These are phyloP conservation scores for Pyrus pyrifolia DNA, from an alignment of 306 rosid species.

Conservation along the genomic window DNA sequence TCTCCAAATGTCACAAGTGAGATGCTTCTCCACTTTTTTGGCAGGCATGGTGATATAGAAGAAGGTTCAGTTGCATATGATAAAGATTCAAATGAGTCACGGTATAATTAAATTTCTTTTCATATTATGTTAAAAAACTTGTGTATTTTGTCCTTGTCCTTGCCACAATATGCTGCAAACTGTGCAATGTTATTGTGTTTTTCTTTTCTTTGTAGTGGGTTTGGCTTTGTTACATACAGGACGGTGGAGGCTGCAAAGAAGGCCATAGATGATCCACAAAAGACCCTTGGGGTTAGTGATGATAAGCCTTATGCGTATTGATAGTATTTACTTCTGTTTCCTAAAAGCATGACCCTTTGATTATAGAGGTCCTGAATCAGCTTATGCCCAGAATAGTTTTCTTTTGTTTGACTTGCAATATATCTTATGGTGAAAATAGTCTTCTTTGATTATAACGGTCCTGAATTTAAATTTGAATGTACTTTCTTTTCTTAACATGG, in stretches of 20 bases:
- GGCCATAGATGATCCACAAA: conserved; percentile 66
- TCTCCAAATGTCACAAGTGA: conserved; percentile 70
- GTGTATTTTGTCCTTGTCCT: neutral
- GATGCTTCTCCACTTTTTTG: conserved; percentile 50
- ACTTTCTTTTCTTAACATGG: neutral
- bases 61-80: conserved; percentile 87
- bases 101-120: conserved; percentile 23
- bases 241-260: conserved; percentile 64
- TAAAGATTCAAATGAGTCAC: conserved; percentile 65
- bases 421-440: neutral
- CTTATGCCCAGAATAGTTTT: neutral
- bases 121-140: neutral
- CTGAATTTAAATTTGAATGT: neutral
- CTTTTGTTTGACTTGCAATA: neutral
- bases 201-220: conserved; percentile 45
- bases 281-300: conserved; percentile 57
- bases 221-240: conserved; percentile 73
- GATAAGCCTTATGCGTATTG: neutral
- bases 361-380: neutral
- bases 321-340: conserved; percentile 5
- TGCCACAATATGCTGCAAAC: neutral
- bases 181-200: conserved; percentile 8
- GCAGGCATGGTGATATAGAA: conserved; percentile 67
- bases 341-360: neutral
- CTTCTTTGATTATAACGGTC: neutral